These are phyloP conservation scores for Castanea mollissima DNA, from an alignment of 306 rosid genomes.

Conservation along the genomic window DNA sequence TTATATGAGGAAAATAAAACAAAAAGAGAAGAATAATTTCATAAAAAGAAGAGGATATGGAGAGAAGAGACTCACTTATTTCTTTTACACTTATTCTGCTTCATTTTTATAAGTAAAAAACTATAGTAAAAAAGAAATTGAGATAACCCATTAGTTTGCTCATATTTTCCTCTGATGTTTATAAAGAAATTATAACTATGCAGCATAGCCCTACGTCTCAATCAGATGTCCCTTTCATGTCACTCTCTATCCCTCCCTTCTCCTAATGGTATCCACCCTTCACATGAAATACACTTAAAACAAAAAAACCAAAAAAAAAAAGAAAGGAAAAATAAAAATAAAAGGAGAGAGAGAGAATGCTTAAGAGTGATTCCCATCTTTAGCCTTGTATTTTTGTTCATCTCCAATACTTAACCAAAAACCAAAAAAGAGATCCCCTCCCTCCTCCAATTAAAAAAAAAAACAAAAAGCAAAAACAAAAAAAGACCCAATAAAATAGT, in stretches of 20 bases:
- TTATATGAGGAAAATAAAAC: too few relatives aligned
- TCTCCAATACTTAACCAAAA: slow-evolving; percentile 24
- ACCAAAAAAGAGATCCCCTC: background rate
- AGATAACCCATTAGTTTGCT: background rate
- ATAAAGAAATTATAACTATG: slow-evolving; percentile 4
- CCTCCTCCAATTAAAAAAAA: background rate
- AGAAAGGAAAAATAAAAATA: background rate
- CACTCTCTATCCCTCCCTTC: slow-evolving; percentile 21
- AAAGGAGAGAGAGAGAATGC: background rate
- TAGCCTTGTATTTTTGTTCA: slow-evolving; percentile 29
- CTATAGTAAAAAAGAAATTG: background rate
- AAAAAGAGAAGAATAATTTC: too few relatives aligned
- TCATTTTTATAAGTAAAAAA: background rate
- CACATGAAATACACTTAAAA: background rate
- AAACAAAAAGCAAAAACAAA: background rate
- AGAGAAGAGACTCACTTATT: too few relatives aligned
- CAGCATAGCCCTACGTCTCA: slow-evolving; percentile 48
- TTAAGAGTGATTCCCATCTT: slow-evolving; percentile 34
- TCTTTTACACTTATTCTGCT: too few relatives aligned
- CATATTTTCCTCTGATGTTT: background rate
- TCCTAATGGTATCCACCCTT: background rate
- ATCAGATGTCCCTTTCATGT: slow-evolving; percentile 20
- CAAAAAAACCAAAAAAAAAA: background rate
- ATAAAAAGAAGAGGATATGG: too few relatives aligned
- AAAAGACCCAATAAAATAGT: slow-evolving; percentile 17